Evolutionary conservation across 2,329 filamentous ascomycete species (phyloP), one percentile per base, ranked within the genome.

Genomic region (Karstenula rhodostoma): DNA sequence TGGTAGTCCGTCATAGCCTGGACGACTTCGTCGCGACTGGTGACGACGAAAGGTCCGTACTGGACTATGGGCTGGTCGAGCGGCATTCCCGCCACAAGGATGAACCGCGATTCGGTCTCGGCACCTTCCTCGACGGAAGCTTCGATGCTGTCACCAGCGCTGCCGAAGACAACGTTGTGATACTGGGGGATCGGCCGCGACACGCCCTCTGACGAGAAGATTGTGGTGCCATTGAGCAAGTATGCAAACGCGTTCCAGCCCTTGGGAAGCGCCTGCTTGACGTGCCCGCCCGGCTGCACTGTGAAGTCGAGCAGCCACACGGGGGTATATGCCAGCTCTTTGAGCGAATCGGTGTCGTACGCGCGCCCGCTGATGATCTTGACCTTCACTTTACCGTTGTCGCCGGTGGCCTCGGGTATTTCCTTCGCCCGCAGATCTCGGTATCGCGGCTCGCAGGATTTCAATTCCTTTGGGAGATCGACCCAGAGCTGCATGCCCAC

Each of bases 401-500:
- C 92, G 32, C 87, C 80, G 8, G 85, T 86, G n/a, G 87, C 91
- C 3, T 81, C 72, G 0, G 94, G 94, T 68, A 98, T 94, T 80
- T 98, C 94, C 4, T 75, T 75, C 0, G 90, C 90, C 54, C 87
- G 84, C 54, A 98, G 81, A 77, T 98, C 94, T 58, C 94, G 90
- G 79, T 98, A 98, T 48, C 94, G 87, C 40, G 94, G 94, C 78
- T 98, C 94, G 81, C 92, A 96, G 67, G 83, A 84, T 84, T 98
- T 98, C 57, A 97, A 84, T 40, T 89, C 79, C 72, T 87, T 81
- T 6, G 95, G 94, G 12, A 98, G 82, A 76, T 98, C 94, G 49
- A 98, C 94, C 94, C 95, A 98, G 23, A 98, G 84, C 82, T 98
- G 95, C 80, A 98, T 87, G 35, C 94, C 94, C 56, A 96, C 85